A percentile compares a stretch with the other conserved stretches of the same genome.
Evolutionary conservation across 345 rosid genomes (phyloP).

Genomic region (Aurinia saxatilis): DNA sequence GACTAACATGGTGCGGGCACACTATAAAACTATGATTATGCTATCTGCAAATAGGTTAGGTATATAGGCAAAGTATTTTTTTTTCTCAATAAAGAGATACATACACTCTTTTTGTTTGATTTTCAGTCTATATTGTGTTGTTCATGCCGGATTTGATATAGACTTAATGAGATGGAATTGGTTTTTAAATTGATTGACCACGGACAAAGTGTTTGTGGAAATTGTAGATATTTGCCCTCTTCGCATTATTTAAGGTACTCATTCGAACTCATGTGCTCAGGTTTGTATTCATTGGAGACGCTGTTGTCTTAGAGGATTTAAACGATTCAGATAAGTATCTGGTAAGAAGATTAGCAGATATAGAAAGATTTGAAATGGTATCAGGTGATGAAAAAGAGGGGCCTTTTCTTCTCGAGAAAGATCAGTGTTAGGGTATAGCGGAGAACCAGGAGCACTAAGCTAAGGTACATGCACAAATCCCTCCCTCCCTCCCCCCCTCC

Average conservation of each 20-base stretch:
- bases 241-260: neutral
- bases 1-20: too few species aligned
- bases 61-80: too few species aligned
- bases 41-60: too few species aligned
- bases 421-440: constrained; percentile 87
- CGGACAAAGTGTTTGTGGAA: too few species aligned
- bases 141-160: neutral
- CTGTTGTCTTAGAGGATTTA: constrained; percentile 87
- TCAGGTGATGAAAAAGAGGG: constrained; percentile 71
- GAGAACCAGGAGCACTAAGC: constrained; percentile 68
- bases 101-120: too few species aligned
- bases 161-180: neutral
- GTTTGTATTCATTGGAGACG: constrained; percentile 78
- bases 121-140: too few species aligned
- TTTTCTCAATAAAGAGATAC: too few species aligned
- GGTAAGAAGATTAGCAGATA: constrained; percentile 85
- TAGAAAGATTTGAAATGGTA: constrained; percentile 80
- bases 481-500: too few species aligned
- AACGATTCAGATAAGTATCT: constrained; percentile 41
- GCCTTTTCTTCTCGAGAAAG: constrained; percentile 71
- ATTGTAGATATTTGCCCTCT: neutral
- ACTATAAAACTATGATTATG: too few species aligned
- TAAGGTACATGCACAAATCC: constrained; percentile 40
- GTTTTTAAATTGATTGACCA: neutral
- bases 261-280: constrained; percentile 32